Conservation (phyloP, 306 rosid genomes). For the Potentilla sterilis region DNA sequence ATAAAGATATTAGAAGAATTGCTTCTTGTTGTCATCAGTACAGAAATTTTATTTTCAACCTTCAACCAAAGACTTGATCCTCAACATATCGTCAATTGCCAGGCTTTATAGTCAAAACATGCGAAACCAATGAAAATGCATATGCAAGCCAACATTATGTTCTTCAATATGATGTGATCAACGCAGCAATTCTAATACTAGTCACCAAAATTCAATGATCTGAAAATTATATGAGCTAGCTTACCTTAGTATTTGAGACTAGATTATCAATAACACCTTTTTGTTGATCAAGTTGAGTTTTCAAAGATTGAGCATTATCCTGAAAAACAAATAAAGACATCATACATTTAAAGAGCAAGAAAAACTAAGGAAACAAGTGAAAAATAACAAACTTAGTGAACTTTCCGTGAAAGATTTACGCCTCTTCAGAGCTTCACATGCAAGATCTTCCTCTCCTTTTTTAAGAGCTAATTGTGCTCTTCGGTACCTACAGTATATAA, state of each 20-base stretch:
- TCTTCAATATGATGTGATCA: background rate
- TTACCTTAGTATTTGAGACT: slow-evolving; percentile 86
- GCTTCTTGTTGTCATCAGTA: background rate
- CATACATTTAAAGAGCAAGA: background rate
- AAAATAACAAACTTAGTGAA: background rate
- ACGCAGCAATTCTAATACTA: background rate
- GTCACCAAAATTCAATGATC: background rate
- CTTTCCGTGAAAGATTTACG: slow-evolving; percentile 86
- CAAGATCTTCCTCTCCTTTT: slow-evolving; percentile 92
- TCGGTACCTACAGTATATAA: slow-evolving; percentile 58
- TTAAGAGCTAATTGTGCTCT: slow-evolving; percentile 90
- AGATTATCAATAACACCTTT: slow-evolving; percentile 88
- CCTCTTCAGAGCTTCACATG: slow-evolving; percentile 94
- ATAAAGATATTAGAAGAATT: background rate
- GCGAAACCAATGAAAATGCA: background rate
- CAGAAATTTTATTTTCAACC: background rate
- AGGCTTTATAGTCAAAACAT: background rate
- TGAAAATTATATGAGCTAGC: slow-evolving; percentile 16
- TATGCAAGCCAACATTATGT: background rate
- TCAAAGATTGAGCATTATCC: slow-evolving; percentile 91
- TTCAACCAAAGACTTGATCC: background rate
- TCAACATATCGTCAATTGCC: background rate
- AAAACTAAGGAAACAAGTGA: background rate
- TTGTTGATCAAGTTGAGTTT: slow-evolving; percentile 93
- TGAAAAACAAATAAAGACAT: slow-evolving; percentile 40